A percentile compares a stretch with the other conserved stretches of the same genome.
These are phyloP conservation scores for Alternaria panax DNA, from an alignment of 2,329 filamentous ascomycete species.

Conservation along the genomic window DNA sequence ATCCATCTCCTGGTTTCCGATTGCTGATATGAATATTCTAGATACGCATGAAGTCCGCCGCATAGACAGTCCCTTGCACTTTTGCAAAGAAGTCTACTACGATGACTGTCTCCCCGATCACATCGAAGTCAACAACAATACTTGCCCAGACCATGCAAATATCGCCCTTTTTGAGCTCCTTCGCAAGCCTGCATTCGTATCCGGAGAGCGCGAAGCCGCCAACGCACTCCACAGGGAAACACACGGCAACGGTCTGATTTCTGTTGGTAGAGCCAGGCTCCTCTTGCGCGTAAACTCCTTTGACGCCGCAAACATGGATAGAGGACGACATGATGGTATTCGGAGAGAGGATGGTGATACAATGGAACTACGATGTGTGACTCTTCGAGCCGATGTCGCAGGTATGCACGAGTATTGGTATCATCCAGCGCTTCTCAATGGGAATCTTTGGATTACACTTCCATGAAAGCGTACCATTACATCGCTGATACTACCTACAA, in stretches of 20 bases:
- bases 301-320: too few relatives aligned
- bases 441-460: neutral
- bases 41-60: neutral
- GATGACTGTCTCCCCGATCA: neutral
- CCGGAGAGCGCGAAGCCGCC: neutral
- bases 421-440: neutral
- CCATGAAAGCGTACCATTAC: neutral
- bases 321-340: too few relatives aligned
- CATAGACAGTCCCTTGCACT: neutral
- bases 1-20: neutral
- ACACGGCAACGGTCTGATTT: neutral
- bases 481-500: neutral
- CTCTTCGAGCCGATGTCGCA: neutral
- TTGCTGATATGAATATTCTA: neutral
- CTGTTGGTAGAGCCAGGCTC: neutral
- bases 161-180: neutral
- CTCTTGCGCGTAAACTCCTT: too few relatives aligned
- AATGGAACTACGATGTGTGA: neutral
- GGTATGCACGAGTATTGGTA: neutral
- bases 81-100: neutral
- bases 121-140: neutral
- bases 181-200: neutral
- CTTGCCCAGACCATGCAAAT: neutral
- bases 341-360: too few relatives aligned
- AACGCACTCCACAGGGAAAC: neutral